Conservation (phyloP, 805 yeast genomes). For the Metschnikowia lachancei region DNA sequence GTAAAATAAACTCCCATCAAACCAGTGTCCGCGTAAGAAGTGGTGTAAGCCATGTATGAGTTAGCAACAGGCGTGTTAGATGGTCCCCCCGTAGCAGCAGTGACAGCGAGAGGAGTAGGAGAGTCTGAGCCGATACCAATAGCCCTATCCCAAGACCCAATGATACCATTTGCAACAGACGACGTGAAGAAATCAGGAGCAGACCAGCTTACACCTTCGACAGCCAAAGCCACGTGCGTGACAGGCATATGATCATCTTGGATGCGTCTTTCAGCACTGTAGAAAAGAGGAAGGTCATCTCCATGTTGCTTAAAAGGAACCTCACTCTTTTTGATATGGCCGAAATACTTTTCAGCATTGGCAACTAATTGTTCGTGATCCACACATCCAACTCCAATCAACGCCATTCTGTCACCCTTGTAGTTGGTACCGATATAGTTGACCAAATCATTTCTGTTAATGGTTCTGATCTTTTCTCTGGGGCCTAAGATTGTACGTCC, state of each 20-base stretch:
- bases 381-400: slow-evolving; percentile 95
- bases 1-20: slow-evolving; percentile 95
- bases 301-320: slow-evolving; percentile 73
- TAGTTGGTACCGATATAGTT: slow-evolving; percentile 82
- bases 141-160: slow-evolving; percentile 97
- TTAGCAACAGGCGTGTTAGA: slow-evolving; percentile 73
- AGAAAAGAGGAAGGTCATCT: slow-evolving; percentile 72
- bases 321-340: slow-evolving; percentile 58
- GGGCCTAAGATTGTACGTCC: slow-evolving; percentile 98
- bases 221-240: slow-evolving; percentile 88
- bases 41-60: slow-evolving; percentile 93
- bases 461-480: slow-evolving; percentile 77
- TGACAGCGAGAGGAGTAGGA: slow-evolving; percentile 80
- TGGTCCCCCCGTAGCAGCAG: slow-evolving; percentile 56
- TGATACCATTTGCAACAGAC: slow-evolving; percentile 91
- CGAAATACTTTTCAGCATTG: slow-evolving; percentile 74
- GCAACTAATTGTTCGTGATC: slow-evolving; percentile 79
- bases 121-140: slow-evolving; percentile 78
- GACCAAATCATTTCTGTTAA: slow-evolving; percentile 71
- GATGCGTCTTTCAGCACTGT: slow-evolving; percentile 82
- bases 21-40: slow-evolving; percentile 96
- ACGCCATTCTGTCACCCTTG: slow-evolving; percentile 95
- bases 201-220: slow-evolving; percentile 98
- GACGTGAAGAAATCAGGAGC: slow-evolving; percentile 95
- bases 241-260: slow-evolving; percentile 80